Percentiles rank a stretch among this genome's conserved stretches.
Conservation (phyloP, 345 rosid genomes). For the Cochlearia excelsa region DNA sequence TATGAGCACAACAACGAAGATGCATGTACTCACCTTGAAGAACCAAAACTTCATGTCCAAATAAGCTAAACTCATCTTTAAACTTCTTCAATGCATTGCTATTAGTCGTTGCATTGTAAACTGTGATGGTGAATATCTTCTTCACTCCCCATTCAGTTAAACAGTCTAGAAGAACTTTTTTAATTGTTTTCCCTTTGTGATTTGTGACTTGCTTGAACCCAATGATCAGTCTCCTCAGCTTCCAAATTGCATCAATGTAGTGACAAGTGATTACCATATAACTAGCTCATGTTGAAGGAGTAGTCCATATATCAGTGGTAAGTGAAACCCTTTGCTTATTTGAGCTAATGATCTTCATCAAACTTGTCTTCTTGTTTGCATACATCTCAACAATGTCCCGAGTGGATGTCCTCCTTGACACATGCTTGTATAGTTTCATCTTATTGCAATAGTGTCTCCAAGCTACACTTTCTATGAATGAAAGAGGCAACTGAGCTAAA, state of each 20-base stretch:
- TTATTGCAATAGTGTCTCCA: not conserved
- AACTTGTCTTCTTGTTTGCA: not conserved
- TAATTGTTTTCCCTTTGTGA: not conserved
- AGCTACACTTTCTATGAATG: not conserved
- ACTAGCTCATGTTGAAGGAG: not conserved
- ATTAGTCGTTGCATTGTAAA: not conserved
- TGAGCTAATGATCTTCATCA: not conserved
- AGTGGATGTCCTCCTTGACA: not conserved
- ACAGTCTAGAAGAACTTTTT: not conserved
- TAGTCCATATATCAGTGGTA: not conserved
- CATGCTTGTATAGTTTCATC: not conserved
- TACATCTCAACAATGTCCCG: not conserved
- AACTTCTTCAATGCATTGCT: not conserved
- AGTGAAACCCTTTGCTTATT: not conserved
- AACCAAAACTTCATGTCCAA: not conserved
- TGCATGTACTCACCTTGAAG: not conserved
- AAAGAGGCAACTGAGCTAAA: not conserved
- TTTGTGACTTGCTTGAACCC: not conserved
- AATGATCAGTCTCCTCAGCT: not conserved
- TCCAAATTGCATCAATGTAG: not conserved
- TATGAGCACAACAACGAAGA: not conserved
- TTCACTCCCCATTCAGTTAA: not conserved
- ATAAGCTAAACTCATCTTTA: not conserved
- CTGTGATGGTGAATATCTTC: not conserved
- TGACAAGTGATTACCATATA: not conserved